phyloP scores from a whole-genome alignment of 2,329 filamentous ascomycete species.

The Chalara sp. region DNA sequence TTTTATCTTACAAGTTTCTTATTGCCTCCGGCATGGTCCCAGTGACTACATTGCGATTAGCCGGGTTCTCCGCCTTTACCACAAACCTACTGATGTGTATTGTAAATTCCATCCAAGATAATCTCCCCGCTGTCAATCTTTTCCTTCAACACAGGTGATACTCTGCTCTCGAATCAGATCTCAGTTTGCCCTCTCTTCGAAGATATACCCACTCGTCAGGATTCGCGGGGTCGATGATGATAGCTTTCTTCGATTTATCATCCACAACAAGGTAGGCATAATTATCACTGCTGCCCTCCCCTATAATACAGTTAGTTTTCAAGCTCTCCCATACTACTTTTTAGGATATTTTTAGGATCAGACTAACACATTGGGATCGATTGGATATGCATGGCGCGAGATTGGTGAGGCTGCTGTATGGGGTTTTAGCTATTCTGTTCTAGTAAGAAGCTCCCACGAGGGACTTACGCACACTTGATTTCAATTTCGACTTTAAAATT shows the following conservation, averaged over 20 bases:
- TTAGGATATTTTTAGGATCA: conserved; percentile 7
- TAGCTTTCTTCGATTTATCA: conserved; percentile 69
- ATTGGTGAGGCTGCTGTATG: conserved; percentile 2
- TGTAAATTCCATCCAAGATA: conserved; percentile 83
- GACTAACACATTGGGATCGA: conserved; percentile 82
- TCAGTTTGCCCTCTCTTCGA: neutral
- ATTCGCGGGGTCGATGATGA: conserved; percentile 75
- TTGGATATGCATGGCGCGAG: conserved; percentile 68
- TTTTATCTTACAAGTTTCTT: conserved; percentile 57
- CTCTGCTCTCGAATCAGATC: conserved; percentile 34
- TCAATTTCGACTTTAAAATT: no score
- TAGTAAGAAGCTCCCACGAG: no score
- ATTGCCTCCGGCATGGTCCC: conserved; percentile 93
- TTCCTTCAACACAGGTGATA: conserved; percentile 61
- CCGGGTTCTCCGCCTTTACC: neutral
- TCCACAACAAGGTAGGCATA: conserved; percentile 80
- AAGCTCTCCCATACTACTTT: conserved; percentile 7
- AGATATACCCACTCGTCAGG: conserved; percentile 58
- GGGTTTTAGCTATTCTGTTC: no score
- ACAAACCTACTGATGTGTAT: conserved; percentile 82
- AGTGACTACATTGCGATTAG: conserved; percentile 54
- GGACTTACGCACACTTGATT: no score
- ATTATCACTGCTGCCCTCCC: conserved; percentile 73
- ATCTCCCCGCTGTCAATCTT: conserved; percentile 65
- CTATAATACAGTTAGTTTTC: conserved; percentile 33